A percentile compares a stretch with the other conserved stretches of the same genome.
Evolutionary conservation across 805 yeast species (phyloP).

Genomic region (Teunomyces cretensis): DNA sequence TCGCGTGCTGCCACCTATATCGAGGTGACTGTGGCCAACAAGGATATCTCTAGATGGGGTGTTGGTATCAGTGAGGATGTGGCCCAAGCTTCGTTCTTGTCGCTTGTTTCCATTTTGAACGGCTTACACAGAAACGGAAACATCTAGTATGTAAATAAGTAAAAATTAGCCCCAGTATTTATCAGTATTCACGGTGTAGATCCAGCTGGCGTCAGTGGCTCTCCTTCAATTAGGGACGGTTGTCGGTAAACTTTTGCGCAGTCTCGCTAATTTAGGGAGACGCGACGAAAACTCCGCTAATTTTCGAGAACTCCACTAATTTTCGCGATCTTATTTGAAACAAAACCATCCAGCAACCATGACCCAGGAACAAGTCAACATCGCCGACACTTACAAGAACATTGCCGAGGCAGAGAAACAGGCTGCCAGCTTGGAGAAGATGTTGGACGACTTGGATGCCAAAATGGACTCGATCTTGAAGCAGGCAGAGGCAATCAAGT

Average conservation of each 20-base stretch:
- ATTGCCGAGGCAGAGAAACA: slow-evolving; percentile 64
- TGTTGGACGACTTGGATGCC: slow-evolving; percentile 64
- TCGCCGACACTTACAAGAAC: slow-evolving; percentile 59
- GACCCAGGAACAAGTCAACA: slow-evolving; percentile 35
- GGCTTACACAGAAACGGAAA: slow-evolving; percentile 25
- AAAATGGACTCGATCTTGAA: slow-evolving; percentile 58
- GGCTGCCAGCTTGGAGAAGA: slow-evolving; percentile 61
- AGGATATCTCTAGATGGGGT: slow-evolving; percentile 65
- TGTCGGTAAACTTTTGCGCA: too few relatives aligned
- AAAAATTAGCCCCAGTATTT: not conserved
- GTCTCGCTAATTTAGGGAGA: too few relatives aligned
- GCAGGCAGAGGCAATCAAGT: slow-evolving; percentile 43
- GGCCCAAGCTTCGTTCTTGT: slow-evolving; percentile 76
- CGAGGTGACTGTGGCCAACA: slow-evolving; percentile 18
- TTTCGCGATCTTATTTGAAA: not conserved
- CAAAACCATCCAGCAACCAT: slow-evolving; percentile 10
- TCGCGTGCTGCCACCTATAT: slow-evolving; percentile 78
- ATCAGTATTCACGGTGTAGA: too few relatives aligned
- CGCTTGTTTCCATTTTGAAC: slow-evolving; percentile 66
- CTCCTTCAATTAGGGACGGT: too few relatives aligned
- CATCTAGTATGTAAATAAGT: not conserved
- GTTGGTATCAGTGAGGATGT: slow-evolving; percentile 91
- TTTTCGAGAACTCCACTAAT: not conserved
- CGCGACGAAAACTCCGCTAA: not conserved
- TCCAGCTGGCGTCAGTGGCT: too few relatives aligned